Conservation (phyloP, 139 green algal species). For the Auxenochlorella protothecoides region DNA sequence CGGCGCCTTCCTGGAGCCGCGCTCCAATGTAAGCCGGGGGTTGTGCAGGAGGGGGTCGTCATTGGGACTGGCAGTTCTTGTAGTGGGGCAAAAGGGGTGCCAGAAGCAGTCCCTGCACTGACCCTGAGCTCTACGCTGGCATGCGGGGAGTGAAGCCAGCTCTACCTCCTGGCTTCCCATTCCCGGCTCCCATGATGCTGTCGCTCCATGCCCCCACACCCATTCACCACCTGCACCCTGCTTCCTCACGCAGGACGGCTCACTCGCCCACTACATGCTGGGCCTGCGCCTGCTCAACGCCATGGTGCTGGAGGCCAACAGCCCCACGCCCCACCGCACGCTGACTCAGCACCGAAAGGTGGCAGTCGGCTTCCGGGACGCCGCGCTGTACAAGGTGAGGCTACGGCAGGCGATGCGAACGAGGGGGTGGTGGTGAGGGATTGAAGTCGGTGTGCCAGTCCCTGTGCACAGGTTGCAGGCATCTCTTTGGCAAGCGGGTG, state of each 20-base stretch:
- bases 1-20: conserved; percentile 48
- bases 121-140: neutral
- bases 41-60: no score
- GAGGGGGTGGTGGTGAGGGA: no score
- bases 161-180: no score
- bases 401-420: neutral
- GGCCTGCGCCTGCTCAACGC: conserved; percentile 83
- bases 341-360: conserved; percentile 89
- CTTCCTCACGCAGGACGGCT: conserved; percentile 5
- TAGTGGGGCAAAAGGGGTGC: no score
- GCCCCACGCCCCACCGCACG: conserved; percentile 67
- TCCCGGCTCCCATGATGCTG: neutral
- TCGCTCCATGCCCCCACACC: neutral
- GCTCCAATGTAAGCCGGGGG: no score
- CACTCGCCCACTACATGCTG: conserved; percentile 70
- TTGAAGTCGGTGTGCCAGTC: no score
- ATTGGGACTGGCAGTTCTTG: no score
- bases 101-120: conserved; percentile 7
- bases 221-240: neutral
- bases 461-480: no score
- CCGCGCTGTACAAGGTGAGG: neutral
- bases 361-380: conserved; percentile 37
- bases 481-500: no score
- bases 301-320: conserved; percentile 88
- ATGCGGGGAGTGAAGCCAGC: no score